phyloP scores from a whole-genome alignment of 1,284 basidiomycete species.

The Phellopilus nigrolimitatus region DNA sequence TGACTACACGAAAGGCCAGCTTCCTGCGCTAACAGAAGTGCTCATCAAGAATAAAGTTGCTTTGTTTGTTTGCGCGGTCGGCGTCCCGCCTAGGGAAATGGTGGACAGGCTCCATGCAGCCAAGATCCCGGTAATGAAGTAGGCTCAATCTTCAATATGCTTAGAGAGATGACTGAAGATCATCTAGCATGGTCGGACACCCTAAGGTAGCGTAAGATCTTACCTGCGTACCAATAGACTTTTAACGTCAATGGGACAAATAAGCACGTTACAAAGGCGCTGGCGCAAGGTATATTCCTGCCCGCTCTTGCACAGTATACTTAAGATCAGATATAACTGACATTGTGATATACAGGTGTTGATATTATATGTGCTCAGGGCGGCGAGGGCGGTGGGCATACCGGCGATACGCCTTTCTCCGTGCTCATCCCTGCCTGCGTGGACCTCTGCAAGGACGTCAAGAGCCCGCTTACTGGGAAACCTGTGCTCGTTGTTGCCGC shows the following conservation, averaged over 20 bases:
- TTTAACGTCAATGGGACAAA: slow-evolving; percentile 11
- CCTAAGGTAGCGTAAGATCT: slow-evolving; percentile 56
- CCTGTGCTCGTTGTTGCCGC: slow-evolving; percentile 77
- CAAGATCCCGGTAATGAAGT: slow-evolving; percentile 84
- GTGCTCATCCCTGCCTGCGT: slow-evolving; percentile 76
- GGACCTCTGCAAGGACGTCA: slow-evolving; percentile 61
- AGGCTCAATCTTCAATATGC: no score
- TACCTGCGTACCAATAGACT: not conserved
- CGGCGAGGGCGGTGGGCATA: slow-evolving; percentile 76
- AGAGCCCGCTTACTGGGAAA: slow-evolving; percentile 71
- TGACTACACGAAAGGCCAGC: slow-evolving; percentile 74
- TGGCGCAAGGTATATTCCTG: slow-evolving; percentile 51
- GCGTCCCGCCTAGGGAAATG: slow-evolving; percentile 78
- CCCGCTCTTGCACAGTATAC: not conserved
- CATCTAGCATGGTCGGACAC: slow-evolving; percentile 85
- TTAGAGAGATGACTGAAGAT: no score
- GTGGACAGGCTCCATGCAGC: slow-evolving; percentile 79
- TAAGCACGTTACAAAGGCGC: slow-evolving; percentile 75
- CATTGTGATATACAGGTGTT: slow-evolving; percentile 46
- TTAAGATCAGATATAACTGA: not conserved
- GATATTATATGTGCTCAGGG: slow-evolving; percentile 86
- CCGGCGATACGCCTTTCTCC: slow-evolving; percentile 72
- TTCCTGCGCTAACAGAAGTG: slow-evolving; percentile 71
- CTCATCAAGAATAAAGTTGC: slow-evolving; percentile 73
- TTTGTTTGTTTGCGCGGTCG: slow-evolving; percentile 81